Conservation (phyloP, 106 monocot genomes). For the Acanthochlamys bracteata region DNA sequence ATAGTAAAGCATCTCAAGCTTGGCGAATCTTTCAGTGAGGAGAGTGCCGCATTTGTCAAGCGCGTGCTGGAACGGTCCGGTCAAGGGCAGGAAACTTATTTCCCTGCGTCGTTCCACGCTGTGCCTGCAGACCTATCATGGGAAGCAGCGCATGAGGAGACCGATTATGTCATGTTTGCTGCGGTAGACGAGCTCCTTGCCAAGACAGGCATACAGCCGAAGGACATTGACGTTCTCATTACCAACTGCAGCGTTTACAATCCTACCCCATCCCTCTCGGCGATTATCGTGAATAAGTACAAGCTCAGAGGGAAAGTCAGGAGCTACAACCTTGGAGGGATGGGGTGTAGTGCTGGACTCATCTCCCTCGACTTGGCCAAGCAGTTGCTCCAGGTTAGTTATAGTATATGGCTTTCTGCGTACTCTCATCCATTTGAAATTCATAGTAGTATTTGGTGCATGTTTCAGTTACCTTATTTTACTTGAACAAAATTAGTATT, state of each 20-base stretch:
- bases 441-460: not conserved
- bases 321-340: constrained; percentile 14
- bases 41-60: not conserved
- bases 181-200: not conserved
- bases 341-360: constrained; percentile 17
- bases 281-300: constrained; percentile 11
- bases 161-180: not conserved
- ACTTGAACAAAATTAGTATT: not conserved
- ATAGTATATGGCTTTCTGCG: not conserved
- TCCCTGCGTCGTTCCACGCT: constrained; percentile 3
- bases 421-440: not conserved
- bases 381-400: constrained; percentile 3
- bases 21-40: not conserved
- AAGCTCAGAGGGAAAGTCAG: constrained; percentile 8
- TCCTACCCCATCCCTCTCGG: not conserved
- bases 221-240: constrained; percentile 2
- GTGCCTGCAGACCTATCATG: not conserved
- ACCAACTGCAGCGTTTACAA: constrained; percentile 8
- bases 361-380: constrained; percentile 10
- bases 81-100: constrained; percentile 5
- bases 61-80: not conserved
- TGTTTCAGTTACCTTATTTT: not conserved
- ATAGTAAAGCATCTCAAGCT: not conserved
- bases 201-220: constrained; percentile 1
- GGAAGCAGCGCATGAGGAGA: not conserved